phyloP scores from a whole-genome alignment of 768 basidiomycete genomes.

The Suillus spraguei region DNA sequence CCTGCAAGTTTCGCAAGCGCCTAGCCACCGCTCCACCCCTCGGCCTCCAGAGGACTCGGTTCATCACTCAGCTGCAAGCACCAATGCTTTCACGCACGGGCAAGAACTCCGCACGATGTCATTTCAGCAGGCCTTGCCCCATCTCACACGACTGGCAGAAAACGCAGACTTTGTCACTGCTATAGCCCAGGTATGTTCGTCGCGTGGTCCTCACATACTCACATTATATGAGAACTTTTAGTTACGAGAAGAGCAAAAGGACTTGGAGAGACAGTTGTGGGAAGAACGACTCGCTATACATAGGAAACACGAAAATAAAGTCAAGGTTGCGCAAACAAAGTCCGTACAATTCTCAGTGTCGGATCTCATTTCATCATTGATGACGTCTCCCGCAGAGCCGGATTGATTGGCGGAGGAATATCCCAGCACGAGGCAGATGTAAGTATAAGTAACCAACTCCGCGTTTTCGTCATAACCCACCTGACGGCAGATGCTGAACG shows the following conservation, averaged over 20 bases:
- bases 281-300: constrained; percentile 65
- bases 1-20: constrained; percentile 15
- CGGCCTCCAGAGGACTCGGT: constrained; percentile 17
- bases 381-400: constrained; percentile 48
- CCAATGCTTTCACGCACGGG: constrained; percentile 11
- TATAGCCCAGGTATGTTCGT: constrained; percentile 51
- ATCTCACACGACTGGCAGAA: constrained; percentile 60
- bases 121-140: constrained; percentile 73
- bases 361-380: constrained; percentile 8
- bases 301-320: constrained; percentile 68
- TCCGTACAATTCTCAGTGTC: constrained; percentile 33
- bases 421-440: constrained; percentile 63
- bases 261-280: constrained; percentile 69
- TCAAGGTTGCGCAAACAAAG: constrained; percentile 70
- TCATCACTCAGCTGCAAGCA: constrained; percentile 7
- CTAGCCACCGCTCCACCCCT: constrained; percentile 13
- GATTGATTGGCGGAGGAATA: constrained; percentile 62
- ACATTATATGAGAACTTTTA: constrained; percentile 29
- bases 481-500: constrained; percentile 44
- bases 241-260: constrained; percentile 74
- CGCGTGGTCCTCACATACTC: constrained; percentile 4
- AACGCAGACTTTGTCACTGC: constrained; percentile 52
- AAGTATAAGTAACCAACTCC: constrained; percentile 15
- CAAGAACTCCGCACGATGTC: constrained; percentile 50
- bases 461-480: constrained; percentile 9